Base-by-base conservation (phyloP, 2,329 filamentous ascomycete species). In the Cladophialophora bantiana region DNA sequence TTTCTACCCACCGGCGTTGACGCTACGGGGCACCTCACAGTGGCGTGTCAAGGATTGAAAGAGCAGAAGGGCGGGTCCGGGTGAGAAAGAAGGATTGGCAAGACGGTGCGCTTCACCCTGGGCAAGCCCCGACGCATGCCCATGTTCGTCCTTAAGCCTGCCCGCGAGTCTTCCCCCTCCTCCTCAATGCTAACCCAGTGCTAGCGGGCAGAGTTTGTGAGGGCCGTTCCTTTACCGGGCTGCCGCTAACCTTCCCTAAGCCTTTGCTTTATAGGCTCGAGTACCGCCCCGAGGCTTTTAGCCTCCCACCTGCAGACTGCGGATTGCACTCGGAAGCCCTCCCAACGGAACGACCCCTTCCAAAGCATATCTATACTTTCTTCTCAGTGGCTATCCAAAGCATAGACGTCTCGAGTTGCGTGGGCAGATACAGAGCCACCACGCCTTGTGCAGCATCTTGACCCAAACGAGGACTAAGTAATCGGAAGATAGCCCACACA, bases 191-290 rank as follows among this genome's bases (percentile, higher is more conserved):
- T 61, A 60, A 64, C 20, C 20, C 31, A 50, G 13, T 64, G 50
- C 65, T 64, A 55, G 64, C 36, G 34, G 40, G 61, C 52, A 62
- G 56, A 65, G 64, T 48, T 57, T 63, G 55, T 20, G 65, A 69
- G 68, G 68, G 52, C 68, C 68, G 68, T 69, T 60, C 65, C 68
- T 69, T 62, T 57, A 58, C 62, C 56, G 59, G 58, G 60, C 64
- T 62, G 42, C 68, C 65, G 65, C 64, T 69, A 69, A 55, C 56
- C 64, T 58, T 65, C 48, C 59, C 56, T 67, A 59, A 66, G 57
- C 62, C 59, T 65, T 20, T 61, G 57, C 61, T 26, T 68, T 56
- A 63, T 69, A 65, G 68, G 65, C 62, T 54, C 61, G 38, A 53
- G 36, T 67, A 50, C 68, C 68, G 68, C 68, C 68, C 68, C 58